A percentile compares a stretch with the other conserved stretches of the same genome.
Conservation (phyloP, 768 basidiomycete genomes). For the Podaxis mareebaensis region DNA sequence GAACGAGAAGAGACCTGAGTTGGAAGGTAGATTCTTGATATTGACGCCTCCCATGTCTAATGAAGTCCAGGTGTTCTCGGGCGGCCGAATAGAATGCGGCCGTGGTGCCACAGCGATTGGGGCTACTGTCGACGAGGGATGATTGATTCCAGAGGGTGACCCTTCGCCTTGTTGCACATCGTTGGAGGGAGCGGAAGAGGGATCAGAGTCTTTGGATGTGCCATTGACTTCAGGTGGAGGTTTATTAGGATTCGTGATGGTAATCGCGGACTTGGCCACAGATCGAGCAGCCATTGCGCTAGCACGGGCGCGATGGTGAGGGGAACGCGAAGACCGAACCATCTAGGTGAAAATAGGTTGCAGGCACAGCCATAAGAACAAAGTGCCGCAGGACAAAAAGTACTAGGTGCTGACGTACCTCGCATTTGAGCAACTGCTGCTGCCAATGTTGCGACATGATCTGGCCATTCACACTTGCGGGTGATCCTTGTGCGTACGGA, state of each 20-base stretch:
- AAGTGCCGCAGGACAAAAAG: conserved; percentile 14
- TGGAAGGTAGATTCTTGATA: conserved; percentile 85
- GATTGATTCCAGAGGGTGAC: conserved; percentile 43
- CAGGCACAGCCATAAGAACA: conserved; percentile 36
- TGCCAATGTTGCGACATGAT: conserved; percentile 88
- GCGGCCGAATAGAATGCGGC: conserved; percentile 61
- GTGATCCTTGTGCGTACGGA: conserved; percentile 36
- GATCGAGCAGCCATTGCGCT: conserved; percentile 92
- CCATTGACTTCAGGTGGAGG: conserved; percentile 41
- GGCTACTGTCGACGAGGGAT: conserved; percentile 76
- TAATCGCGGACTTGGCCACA: conserved; percentile 82
- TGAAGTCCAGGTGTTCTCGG: conserved; percentile 83
- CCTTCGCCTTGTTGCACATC: conserved; percentile 17
- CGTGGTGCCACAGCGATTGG: conserved; percentile 70
- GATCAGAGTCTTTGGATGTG: conserved; percentile 30
- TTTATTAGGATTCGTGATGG: conserved; percentile 88
- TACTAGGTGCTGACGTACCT: conserved; percentile 55
- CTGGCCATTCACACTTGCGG: conserved; percentile 64
- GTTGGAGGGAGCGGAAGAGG: conserved; percentile 27
- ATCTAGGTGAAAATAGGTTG: conserved; percentile 48
- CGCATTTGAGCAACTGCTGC: conserved; percentile 88
- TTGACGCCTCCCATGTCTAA: conserved; percentile 96
- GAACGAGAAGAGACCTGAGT: conserved; percentile 78
- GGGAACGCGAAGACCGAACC: conserved; percentile 81
- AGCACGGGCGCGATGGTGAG: conserved; percentile 94